Conservation (phyloP, 495 filamentous ascomycete species). For the Platismatia glauca region DNA sequence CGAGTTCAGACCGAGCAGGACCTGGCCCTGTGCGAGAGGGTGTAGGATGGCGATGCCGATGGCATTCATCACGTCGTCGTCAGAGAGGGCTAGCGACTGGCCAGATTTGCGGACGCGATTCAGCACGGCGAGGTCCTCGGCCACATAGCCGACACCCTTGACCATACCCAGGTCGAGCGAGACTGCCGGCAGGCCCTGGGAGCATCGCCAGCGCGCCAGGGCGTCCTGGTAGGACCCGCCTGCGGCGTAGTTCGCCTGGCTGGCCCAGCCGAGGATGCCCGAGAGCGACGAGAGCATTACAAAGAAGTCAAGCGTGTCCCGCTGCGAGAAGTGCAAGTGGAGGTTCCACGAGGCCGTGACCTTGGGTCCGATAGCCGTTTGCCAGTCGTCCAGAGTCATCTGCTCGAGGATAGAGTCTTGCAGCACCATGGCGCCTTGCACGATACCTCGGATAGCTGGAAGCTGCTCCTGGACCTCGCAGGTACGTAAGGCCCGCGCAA, state of each 20-base stretch:
- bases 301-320: conserved; percentile 43
- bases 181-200: conserved; percentile 19
- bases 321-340: conserved; percentile 24
- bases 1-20: no score
- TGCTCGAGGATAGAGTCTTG: conserved; percentile 20
- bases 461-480: not conserved
- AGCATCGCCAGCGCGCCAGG: not conserved
- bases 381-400: conserved; percentile 15
- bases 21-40: no score
- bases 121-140: conserved; percentile 11
- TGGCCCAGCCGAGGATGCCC: conserved; percentile 35
- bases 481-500: no score
- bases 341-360: conserved; percentile 36
- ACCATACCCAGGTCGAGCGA: conserved; percentile 26
- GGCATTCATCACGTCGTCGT: not conserved
- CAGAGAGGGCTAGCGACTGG: not conserved
- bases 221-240: conserved; percentile 28
- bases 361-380: conserved; percentile 26
- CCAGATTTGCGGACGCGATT: no score
- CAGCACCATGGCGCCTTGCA: conserved; percentile 34
- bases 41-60: no score
- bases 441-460: conserved; percentile 32
- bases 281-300: conserved; percentile 37
- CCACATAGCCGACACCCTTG: conserved; percentile 22
- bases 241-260: conserved; percentile 39